phyloP scores from a whole-genome alignment of 352 stramenopile genomes.

The Pythium utonaiense region DNA sequence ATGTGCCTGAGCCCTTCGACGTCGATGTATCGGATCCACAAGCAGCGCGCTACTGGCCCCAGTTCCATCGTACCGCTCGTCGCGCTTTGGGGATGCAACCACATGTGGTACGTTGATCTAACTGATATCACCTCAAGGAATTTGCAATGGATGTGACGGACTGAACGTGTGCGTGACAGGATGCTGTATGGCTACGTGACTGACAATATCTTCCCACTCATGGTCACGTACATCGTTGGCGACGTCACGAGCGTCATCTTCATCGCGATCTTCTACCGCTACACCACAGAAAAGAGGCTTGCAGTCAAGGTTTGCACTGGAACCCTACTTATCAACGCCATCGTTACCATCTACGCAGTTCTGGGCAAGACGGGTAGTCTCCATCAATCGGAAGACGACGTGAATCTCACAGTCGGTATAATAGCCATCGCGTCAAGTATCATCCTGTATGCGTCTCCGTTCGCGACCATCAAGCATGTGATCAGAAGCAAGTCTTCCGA shows the following conservation, averaged over 20 bases:
- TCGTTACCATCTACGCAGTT: constrained; percentile 47
- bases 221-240: constrained; percentile 31
- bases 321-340: constrained; percentile 37
- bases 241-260: constrained; percentile 23
- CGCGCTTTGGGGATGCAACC: constrained; percentile 63
- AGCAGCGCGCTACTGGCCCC: constrained; percentile 34
- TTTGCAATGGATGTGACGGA: background rate
- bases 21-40: constrained; percentile 50
- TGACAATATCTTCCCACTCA: constrained; percentile 29
- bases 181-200: constrained; percentile 35
- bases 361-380: constrained; percentile 31
- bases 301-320: constrained; percentile 33
- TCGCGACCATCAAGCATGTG: constrained; percentile 52
- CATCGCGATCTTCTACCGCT: constrained; percentile 32
- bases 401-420: constrained; percentile 36
- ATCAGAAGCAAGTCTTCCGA: constrained; percentile 45
- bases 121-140: background rate
- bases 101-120: constrained; percentile 54
- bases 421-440: constrained; percentile 53
- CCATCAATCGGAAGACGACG: constrained; percentile 26
- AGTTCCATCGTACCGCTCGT: constrained; percentile 53
- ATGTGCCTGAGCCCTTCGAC: constrained; percentile 66
- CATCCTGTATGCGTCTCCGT: constrained; percentile 59
- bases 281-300: constrained; percentile 30
- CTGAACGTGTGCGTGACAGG: constrained; percentile 9